Conservation (phyloP, 768 basidiomycete genomes). For the Russula sp. region DNA sequence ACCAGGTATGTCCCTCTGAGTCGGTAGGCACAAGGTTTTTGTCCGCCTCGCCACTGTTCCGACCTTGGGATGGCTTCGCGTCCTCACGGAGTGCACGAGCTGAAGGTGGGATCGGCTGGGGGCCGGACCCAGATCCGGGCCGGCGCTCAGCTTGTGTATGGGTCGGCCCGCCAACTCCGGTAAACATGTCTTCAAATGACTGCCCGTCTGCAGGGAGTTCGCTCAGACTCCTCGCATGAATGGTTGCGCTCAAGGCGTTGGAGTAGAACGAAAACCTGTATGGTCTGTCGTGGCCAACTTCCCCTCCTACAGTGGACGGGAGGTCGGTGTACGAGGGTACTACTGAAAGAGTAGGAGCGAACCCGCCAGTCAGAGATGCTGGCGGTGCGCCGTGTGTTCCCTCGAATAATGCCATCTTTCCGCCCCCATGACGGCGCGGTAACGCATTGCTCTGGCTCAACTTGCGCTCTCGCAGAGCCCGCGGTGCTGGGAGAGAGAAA, state of each 20-base stretch:
- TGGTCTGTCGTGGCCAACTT: conserved; percentile 65
- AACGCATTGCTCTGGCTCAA: conserved; percentile 75
- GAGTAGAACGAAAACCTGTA: conserved; percentile 99
- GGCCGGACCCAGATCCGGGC: conserved; percentile 3
- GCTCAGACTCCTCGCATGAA: conserved; percentile 87
- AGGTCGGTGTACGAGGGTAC: conserved; percentile 42
- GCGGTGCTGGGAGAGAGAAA: conserved; percentile 36
- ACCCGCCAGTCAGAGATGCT: conserved; percentile 32
- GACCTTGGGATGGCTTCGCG: not conserved
- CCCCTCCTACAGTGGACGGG: conserved; percentile 5
- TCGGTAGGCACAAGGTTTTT: conserved; percentile 7
- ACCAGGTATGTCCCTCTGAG: conserved; percentile 82
- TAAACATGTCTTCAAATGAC: conserved; percentile 86
- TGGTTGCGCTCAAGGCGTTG: conserved; percentile 84
- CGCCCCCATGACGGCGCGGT: conserved; percentile 56
- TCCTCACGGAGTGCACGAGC: not conserved
- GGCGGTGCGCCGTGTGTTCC: conserved; percentile 40
- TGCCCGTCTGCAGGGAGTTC: conserved; percentile 95
- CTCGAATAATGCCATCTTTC: conserved; percentile 93
- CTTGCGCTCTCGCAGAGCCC: conserved; percentile 76
- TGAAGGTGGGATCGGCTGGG: not conserved
- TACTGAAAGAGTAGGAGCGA: conserved; percentile 31
- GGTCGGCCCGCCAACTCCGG: conserved; percentile 35
- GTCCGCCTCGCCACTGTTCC: conserved; percentile 1
- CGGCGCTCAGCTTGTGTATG: not conserved